Percentiles rank a stretch among this genome's conserved stretches.
Conservation (phyloP, 2,329 filamentous ascomycete species). For the Ophiostoma sp. region DNA sequence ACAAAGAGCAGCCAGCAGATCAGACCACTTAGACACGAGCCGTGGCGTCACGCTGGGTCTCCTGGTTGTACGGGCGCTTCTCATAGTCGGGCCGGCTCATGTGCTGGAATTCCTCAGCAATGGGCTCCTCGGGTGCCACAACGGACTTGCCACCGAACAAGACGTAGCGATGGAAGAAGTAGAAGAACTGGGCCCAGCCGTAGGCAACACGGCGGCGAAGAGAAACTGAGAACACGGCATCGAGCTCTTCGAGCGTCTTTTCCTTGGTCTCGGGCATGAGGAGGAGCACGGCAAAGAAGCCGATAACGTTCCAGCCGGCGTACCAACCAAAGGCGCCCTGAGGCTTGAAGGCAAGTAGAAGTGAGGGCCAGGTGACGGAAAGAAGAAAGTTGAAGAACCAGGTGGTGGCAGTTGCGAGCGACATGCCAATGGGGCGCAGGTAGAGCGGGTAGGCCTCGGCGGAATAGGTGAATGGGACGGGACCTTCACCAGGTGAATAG, state of each 20-base stretch:
- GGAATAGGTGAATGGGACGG: constrained; percentile 66
- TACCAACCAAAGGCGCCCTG: constrained; percentile 54
- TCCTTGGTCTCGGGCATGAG: constrained; percentile 45
- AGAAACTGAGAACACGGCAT: constrained; percentile 40
- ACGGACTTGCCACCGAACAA: constrained; percentile 22
- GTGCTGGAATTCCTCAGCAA: constrained; percentile 23
- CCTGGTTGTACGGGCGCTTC: background rate
- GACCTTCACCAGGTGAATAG: constrained; percentile 61
- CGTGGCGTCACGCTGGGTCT: constrained; percentile 23
- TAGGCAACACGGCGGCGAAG: constrained; percentile 31
- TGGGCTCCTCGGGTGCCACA: constrained; percentile 19
- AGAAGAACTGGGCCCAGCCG: constrained; percentile 30
- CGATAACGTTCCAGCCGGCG: constrained; percentile 50
- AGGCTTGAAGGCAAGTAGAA: constrained; percentile 46
- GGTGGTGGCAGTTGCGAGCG: constrained; percentile 54
- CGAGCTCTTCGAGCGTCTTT: constrained; percentile 43
- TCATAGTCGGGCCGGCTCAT: background rate
- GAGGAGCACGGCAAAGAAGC: constrained; percentile 45
- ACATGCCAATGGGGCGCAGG: constrained; percentile 63
- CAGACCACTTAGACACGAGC: constrained; percentile 20
- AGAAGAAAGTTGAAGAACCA: constrained; percentile 50
- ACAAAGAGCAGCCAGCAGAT: too few species aligned
- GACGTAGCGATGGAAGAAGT: constrained; percentile 30
- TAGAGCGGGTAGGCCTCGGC: constrained; percentile 67
- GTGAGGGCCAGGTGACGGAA: constrained; percentile 49